A percentile compares a stretch with the other conserved stretches of the same genome.
Conservation (phyloP, 257 asterid species). For the Rhazya stricta region DNA sequence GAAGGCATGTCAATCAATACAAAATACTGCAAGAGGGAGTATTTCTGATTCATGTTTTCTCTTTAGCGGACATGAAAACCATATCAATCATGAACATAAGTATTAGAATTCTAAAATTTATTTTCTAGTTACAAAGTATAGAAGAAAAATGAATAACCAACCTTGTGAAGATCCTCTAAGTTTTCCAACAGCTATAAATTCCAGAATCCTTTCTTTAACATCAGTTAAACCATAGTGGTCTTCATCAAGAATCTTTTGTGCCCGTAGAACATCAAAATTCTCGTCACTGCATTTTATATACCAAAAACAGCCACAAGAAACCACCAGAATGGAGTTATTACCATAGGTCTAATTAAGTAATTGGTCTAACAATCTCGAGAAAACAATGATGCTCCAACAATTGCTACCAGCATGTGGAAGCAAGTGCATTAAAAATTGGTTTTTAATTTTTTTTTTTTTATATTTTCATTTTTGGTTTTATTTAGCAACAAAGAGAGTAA, state of each 20-base stretch:
- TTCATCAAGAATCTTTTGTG: constrained; percentile 89
- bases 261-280: constrained; percentile 78
- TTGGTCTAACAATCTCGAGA: neutral
- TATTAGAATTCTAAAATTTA: neutral
- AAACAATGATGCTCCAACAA: neutral
- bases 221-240: constrained; percentile 96
- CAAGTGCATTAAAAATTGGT: constrained; percentile 1
- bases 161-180: constrained; percentile 98
- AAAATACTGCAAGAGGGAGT: neutral
- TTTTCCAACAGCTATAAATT: constrained; percentile 97
- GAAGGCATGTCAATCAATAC: neutral
- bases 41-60: neutral
- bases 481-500: too few relatives aligned
- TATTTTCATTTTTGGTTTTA: too few relatives aligned
- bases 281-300: constrained; percentile 59
- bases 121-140: neutral
- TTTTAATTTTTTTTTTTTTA: too few relatives aligned
- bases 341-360: neutral
- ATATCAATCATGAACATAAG: neutral
- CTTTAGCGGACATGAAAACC: neutral
- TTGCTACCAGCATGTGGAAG: neutral
- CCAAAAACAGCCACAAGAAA: constrained; percentile 13
- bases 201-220: constrained; percentile 98
- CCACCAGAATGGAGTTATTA: neutral
- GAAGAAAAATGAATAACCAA: constrained; percentile 25